These are phyloP conservation scores for Kwoniella botswanensis DNA, from an alignment of 768 basidiomycete genomes.

Conservation along the genomic window DNA sequence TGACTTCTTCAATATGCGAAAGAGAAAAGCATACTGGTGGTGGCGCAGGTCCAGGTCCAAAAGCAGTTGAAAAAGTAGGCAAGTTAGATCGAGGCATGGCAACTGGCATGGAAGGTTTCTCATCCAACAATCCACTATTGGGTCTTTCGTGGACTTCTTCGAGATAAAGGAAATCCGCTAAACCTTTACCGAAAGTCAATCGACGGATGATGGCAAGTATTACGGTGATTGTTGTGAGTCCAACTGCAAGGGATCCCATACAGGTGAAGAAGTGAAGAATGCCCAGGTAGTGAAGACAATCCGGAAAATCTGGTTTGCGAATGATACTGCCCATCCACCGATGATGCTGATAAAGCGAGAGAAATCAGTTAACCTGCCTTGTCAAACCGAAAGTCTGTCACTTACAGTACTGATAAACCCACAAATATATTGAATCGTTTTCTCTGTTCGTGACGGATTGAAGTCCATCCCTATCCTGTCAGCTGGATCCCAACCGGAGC, in stretches of 20 bases:
- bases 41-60: conserved; percentile 15
- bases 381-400: not conserved
- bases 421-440: conserved; percentile 13
- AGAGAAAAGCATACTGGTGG: not conserved
- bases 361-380: not conserved
- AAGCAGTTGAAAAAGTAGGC: conserved; percentile 13
- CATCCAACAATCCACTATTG: conserved; percentile 5
- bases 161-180: conserved; percentile 15
- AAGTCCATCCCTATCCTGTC: conserved; percentile 8
- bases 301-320: conserved; percentile 15
- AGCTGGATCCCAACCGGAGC: not conserved
- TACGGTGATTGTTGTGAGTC: conserved; percentile 11
- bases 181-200: conserved; percentile 19
- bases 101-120: conserved; percentile 1
- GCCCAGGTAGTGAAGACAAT: conserved; percentile 21
- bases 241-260: conserved; percentile 11
- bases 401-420: not conserved
- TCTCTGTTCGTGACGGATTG: conserved; percentile 5
- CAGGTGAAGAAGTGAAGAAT: conserved; percentile 28
- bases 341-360: conserved; percentile 4
- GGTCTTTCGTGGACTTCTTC: conserved; percentile 17
- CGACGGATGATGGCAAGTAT: conserved; percentile 15
- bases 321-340: conserved; percentile 19
- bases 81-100: not conserved
- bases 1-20: not conserved